These are phyloP conservation scores for Phytophthora palmivora DNA, from an alignment of 352 stramenopile species.

Conservation along the genomic window DNA sequence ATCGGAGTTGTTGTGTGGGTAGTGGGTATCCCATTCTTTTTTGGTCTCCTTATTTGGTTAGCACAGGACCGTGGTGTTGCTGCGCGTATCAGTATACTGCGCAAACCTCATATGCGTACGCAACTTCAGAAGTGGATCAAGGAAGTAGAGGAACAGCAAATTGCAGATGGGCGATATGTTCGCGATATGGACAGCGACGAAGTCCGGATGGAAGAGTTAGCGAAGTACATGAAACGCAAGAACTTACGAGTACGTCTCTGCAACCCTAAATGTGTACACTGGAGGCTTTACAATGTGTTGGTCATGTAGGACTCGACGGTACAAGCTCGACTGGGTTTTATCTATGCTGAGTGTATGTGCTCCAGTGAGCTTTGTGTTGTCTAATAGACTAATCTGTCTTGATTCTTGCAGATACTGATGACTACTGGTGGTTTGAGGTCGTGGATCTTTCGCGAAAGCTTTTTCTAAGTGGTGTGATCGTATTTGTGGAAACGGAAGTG, in stretches of 20 bases:
- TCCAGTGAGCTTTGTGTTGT: not conserved
- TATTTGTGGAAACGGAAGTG: constrained; percentile 79
- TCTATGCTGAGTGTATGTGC: constrained; percentile 76
- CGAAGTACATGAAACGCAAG: constrained; percentile 80
- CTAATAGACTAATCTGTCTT: not conserved
- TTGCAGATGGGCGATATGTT: constrained; percentile 53
- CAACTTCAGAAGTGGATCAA: constrained; percentile 73
- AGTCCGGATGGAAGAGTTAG: constrained; percentile 71
- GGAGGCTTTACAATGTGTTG: not conserved
- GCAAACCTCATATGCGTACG: constrained; percentile 42
- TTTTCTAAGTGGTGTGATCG: constrained; percentile 74
- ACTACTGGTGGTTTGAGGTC: constrained; percentile 87
- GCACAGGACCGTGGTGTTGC: constrained; percentile 66
- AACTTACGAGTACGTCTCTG: constrained; percentile 57
- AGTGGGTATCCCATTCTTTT: constrained; percentile 81
- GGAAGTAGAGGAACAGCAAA: constrained; percentile 58
- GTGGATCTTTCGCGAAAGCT: constrained; percentile 82
- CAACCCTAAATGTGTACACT: not conserved
- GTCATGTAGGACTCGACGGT: constrained; percentile 65
- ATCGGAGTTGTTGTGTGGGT: constrained; percentile 74
- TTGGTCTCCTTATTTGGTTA: constrained; percentile 74
- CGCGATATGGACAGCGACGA: constrained; percentile 59
- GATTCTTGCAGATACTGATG: constrained; percentile 49
- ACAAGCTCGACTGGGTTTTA: constrained; percentile 72
- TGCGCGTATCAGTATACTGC: constrained; percentile 54